Conservation (phyloP, 148 eudicot species). For the Rheum nobile region DNA sequence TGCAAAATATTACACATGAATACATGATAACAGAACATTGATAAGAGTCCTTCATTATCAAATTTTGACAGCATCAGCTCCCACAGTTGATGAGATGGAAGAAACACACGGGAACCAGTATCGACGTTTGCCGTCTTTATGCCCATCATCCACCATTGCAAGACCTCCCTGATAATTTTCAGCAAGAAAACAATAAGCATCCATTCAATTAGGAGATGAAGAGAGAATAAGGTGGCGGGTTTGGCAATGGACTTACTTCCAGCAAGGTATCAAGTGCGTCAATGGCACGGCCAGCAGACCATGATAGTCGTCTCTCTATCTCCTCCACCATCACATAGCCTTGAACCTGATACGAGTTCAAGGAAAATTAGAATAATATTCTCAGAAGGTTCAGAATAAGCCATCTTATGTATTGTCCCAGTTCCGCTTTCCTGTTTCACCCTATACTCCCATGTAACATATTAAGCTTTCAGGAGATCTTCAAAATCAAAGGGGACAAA, state of each 20-base stretch:
- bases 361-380: neutral
- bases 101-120: conserved; percentile 98
- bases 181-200: conserved; percentile 1
- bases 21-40: neutral
- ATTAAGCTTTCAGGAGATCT: neutral
- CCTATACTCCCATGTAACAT: neutral
- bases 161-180: conserved; percentile 65
- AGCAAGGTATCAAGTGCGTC: conserved; percentile 84
- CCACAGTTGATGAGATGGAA: conserved; percentile 56
- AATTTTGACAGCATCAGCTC: conserved; percentile 35
- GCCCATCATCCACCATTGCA: conserved; percentile 97
- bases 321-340: conserved; percentile 91
- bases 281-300: conserved; percentile 88
- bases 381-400: neutral
- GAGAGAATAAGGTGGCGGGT: neutral
- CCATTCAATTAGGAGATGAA: neutral
- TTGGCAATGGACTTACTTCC: conserved; percentile 40
- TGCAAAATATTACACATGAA: neutral
- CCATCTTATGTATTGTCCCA: neutral
- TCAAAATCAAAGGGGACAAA: neutral
- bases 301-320: conserved; percentile 66
- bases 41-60: neutral
- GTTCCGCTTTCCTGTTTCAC: neutral
- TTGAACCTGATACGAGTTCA: conserved; percentile 36
- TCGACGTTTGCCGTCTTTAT: conserved; percentile 69